A percentile compares a stretch with the other conserved stretches of the same genome.
Evolutionary conservation across 495 filamentous ascomycete species (phyloP).

Genomic region (Corynascus novoguineensis): DNA sequence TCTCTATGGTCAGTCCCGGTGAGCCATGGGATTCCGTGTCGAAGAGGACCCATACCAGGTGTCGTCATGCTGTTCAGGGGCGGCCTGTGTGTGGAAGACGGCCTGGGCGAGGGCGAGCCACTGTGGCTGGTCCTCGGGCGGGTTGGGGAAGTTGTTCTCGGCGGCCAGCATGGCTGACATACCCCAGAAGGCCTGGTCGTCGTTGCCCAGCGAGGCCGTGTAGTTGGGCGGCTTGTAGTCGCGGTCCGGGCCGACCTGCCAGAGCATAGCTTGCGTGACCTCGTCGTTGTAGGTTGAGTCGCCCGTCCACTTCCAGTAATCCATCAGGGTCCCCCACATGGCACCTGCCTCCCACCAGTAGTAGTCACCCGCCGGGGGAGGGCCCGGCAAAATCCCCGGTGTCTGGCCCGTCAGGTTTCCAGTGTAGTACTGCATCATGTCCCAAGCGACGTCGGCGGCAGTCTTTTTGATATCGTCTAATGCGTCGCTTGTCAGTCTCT

Average conservation of each 20-base stretch:
- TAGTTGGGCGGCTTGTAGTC: slow-evolving; percentile 71
- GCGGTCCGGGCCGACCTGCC: slow-evolving; percentile 57
- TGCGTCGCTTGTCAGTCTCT: neutral
- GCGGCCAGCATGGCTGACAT: slow-evolving; percentile 70
- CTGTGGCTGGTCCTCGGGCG: slow-evolving; percentile 51
- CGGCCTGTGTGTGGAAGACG: slow-evolving; percentile 66
- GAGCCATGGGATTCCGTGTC: too few species aligned
- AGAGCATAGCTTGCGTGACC: slow-evolving; percentile 57
- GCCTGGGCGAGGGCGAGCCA: slow-evolving; percentile 73
- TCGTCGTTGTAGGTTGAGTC: slow-evolving; percentile 64
- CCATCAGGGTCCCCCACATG: slow-evolving; percentile 67
- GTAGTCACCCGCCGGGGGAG: slow-evolving; percentile 47
- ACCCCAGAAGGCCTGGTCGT: slow-evolving; percentile 76
- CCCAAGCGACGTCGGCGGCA: slow-evolving; percentile 42
- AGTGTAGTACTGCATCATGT: slow-evolving; percentile 61
- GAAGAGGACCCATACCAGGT: slow-evolving; percentile 48
- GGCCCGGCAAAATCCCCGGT: slow-evolving; percentile 58
- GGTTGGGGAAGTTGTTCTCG: slow-evolving; percentile 63
- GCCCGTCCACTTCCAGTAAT: slow-evolving; percentile 74
- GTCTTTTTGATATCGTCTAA: slow-evolving; percentile 31
- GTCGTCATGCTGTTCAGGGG: slow-evolving; percentile 54
- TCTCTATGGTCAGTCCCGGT: neutral
- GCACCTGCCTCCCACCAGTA: slow-evolving; percentile 69
- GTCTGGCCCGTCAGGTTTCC: slow-evolving; percentile 55
- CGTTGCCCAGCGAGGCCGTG: slow-evolving; percentile 72